phyloP scores from a whole-genome alignment of 352 stramenopile genomes.

The Aphanomyces cochlioides region DNA sequence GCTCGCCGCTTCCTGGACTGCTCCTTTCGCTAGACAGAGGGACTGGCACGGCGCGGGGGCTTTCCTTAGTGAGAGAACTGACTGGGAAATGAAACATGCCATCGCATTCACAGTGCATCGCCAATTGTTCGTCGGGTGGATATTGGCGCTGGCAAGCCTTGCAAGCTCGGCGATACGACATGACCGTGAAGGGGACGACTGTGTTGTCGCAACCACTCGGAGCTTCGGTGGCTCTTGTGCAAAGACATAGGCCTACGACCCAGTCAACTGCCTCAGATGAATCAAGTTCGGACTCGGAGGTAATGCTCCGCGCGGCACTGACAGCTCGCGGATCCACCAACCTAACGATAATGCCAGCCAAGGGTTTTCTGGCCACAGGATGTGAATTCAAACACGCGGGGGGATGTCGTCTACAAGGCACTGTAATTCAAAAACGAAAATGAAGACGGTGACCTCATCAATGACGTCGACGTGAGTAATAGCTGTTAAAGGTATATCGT shows the following conservation, averaged over 20 bases:
- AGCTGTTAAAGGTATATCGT: too few relatives aligned
- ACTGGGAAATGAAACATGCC: conserved; percentile 24
- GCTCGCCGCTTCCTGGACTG: too few relatives aligned
- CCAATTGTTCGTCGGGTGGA: conserved; percentile 5
- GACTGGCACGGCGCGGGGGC: not conserved
- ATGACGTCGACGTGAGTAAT: conserved; percentile 28
- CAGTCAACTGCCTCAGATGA: not conserved
- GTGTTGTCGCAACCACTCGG: conserved; percentile 5
- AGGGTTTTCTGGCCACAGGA: conserved; percentile 15
- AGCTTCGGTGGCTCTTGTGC: conserved; percentile 1
- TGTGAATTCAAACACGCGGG: conserved; percentile 23
- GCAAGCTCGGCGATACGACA: conserved; percentile 29
- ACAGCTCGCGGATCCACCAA: conserved; percentile 19
- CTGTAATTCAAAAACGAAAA: not conserved
- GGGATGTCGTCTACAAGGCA: conserved; percentile 5
- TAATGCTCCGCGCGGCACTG: conserved; percentile 22
- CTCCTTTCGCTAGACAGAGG: not conserved
- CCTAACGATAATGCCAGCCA: conserved; percentile 28
- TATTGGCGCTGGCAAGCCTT: conserved; percentile 27
- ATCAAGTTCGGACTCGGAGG: conserved; percentile 6
- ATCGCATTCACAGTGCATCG: conserved; percentile 26
- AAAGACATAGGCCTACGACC: conserved; percentile 23
- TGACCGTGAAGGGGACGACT: conserved; percentile 27
- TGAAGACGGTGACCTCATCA: conserved; percentile 10
- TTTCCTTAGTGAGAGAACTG: not conserved